These are phyloP conservation scores for Fusarium scirpi DNA, from an alignment of 2,329 filamentous ascomycete species.

Conservation along the genomic window DNA sequence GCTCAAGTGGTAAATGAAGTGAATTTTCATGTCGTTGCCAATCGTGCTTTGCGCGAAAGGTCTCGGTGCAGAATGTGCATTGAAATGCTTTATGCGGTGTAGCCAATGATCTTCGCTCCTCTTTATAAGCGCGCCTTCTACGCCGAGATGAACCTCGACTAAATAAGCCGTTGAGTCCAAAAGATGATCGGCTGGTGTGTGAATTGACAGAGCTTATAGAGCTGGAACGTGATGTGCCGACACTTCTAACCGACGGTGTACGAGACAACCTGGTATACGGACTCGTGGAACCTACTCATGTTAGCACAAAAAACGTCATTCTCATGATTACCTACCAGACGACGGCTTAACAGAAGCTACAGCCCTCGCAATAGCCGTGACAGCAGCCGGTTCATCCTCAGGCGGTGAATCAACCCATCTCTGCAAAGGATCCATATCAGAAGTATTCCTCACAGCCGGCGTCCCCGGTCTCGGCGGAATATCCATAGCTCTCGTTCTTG, in stretches of 20 bases:
- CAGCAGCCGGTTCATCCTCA: constrained; percentile 49
- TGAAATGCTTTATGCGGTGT: constrained; percentile 50
- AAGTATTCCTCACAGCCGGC: constrained; percentile 50
- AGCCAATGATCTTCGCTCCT: constrained; percentile 20
- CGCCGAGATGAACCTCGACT: constrained; percentile 33
- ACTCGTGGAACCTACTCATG: constrained; percentile 23
- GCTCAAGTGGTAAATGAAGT: constrained; percentile 58
- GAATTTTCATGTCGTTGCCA: constrained; percentile 64
- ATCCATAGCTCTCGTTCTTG: constrained; percentile 58
- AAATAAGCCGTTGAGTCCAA: constrained; percentile 30
- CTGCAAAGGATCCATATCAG: constrained; percentile 45
- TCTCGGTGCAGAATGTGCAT: constrained; percentile 60
- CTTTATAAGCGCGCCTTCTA: constrained; percentile 35
- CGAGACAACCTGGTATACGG: constrained; percentile 28
- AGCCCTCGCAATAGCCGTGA: constrained; percentile 49
- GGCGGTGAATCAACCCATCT: constrained; percentile 51
- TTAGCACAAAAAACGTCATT: background rate
- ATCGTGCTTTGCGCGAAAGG: constrained; percentile 59
- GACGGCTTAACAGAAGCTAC: constrained; percentile 37
- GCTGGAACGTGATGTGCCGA: constrained; percentile 24
- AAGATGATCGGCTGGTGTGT: constrained; percentile 26
- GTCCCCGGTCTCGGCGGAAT: constrained; percentile 62
- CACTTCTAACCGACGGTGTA: constrained; percentile 31
- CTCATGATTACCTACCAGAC: constrained; percentile 8
- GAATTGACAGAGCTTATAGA: constrained; percentile 41